Evolutionary conservation across 805 yeast species (phyloP).

Genomic region (Metschnikowia cubensis): DNA sequence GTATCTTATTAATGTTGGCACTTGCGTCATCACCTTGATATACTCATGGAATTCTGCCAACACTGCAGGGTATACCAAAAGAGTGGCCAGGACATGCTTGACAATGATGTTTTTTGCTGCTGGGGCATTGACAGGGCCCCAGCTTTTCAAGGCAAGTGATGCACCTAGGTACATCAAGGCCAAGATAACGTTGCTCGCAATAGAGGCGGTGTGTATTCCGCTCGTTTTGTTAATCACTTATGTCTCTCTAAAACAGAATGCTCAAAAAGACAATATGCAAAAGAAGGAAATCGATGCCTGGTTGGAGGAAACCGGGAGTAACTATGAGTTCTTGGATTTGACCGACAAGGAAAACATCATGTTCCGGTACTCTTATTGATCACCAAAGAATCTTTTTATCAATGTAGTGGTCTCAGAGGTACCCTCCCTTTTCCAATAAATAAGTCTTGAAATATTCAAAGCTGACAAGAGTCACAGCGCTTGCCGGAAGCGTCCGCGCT

Average conservation of each 20-base stretch:
- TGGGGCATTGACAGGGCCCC: slow-evolving; percentile 26
- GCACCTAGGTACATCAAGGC: slow-evolving; percentile 12
- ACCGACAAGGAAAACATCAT: slow-evolving; percentile 56
- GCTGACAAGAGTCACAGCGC: slow-evolving; percentile 91
- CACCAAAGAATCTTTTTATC: too few relatives aligned
- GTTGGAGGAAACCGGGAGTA: slow-evolving; percentile 17
- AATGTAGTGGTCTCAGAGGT: slow-evolving; percentile 2
- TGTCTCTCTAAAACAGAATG: slow-evolving; percentile 47
- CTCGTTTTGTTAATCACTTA: slow-evolving; percentile 32
- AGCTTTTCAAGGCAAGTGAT: slow-evolving; percentile 15
- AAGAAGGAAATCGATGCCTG: slow-evolving; percentile 16
- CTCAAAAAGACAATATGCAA: slow-evolving; percentile 40
- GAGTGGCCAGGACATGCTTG: slow-evolving; percentile 18
- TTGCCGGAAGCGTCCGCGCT: slow-evolving; percentile 88
- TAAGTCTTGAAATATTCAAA: slow-evolving; percentile 75
- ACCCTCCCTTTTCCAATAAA: slow-evolving; percentile 36
- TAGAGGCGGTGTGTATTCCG: slow-evolving; percentile 10
- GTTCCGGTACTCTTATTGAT: slow-evolving; percentile 51
- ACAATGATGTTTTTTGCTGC: slow-evolving; percentile 19
- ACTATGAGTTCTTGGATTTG: slow-evolving; percentile 49
- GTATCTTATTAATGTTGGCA: slow-evolving; percentile 51
- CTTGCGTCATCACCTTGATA: slow-evolving; percentile 53
- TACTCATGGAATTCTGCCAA: slow-evolving; percentile 58
- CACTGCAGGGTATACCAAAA: slow-evolving; percentile 28
- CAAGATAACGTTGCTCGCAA: slow-evolving; percentile 6